Conservation (phyloP, 768 basidiomycete species). For the Podaxis sp. region DNA sequence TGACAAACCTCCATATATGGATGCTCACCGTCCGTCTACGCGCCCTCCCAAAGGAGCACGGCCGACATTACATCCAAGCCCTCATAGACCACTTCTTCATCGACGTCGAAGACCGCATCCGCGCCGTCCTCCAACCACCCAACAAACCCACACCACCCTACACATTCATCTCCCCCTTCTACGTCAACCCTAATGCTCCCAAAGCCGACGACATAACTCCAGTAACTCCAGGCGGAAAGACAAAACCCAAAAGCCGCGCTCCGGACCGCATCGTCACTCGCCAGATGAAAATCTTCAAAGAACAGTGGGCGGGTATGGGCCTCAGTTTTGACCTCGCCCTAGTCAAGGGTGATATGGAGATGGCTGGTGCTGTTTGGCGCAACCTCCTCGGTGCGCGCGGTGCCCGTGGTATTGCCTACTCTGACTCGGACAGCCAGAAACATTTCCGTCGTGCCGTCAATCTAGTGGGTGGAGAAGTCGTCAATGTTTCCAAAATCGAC, state of each 20-base stretch:
- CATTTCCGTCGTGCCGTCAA: conserved; percentile 66
- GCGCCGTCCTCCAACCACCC: conserved; percentile 70
- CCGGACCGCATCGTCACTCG: conserved; percentile 79
- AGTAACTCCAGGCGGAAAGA: conserved; percentile 11
- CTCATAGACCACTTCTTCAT: conserved; percentile 95
- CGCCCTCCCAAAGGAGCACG: conserved; percentile 68
- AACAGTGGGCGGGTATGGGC: conserved; percentile 86
- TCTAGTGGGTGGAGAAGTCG: conserved; percentile 65
- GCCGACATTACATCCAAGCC: conserved; percentile 70
- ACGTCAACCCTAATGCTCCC: conserved; percentile 44
- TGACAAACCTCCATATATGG: conserved; percentile 93
- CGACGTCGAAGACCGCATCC: conserved; percentile 88
- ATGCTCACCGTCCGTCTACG: conserved; percentile 87
- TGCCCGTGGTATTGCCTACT: conserved; percentile 63
- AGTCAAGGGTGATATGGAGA: conserved; percentile 72
- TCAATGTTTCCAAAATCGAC: conserved; percentile 57
- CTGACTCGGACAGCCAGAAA: conserved; percentile 23
- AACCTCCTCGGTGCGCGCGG: conserved; percentile 88
- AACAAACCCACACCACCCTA: conserved; percentile 40
- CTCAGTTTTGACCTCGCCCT: conserved; percentile 80
- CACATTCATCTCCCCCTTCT: conserved; percentile 45
- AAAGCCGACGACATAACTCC: conserved; percentile 15
- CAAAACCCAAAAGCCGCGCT: conserved; percentile 38
- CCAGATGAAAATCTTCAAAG: conserved; percentile 90
- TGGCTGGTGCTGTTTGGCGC: conserved; percentile 89